Evolutionary conservation across 805 yeast genomes (phyloP).

Genomic region (Priceomyces haplophilus): DNA sequence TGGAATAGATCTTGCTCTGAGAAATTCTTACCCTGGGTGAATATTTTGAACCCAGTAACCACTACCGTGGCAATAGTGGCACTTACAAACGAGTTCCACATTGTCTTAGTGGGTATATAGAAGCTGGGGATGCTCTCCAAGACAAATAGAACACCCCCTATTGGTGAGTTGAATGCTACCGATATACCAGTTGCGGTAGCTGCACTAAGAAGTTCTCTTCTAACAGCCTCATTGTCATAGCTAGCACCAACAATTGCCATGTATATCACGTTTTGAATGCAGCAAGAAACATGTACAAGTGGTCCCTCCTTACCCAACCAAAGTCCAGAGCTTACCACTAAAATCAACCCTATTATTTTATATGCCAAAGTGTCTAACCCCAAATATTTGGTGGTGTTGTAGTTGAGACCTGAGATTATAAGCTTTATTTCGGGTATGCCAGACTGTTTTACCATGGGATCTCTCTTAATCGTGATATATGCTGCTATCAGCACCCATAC

Average conservation of each 20-base stretch:
- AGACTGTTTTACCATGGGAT: conserved; percentile 36
- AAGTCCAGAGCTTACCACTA: conserved; percentile 71
- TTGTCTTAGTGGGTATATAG: conserved; percentile 57
- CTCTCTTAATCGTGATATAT: conserved; percentile 23
- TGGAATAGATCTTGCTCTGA: conserved; percentile 52
- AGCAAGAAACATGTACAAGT: conserved; percentile 72
- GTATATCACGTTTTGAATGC: conserved; percentile 42
- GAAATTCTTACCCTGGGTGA: conserved; percentile 39
- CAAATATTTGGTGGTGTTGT: conserved; percentile 46
- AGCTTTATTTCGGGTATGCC: conserved; percentile 77
- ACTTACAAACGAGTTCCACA: conserved; percentile 84
- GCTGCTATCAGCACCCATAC: conserved; percentile 26
- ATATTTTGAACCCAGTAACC: conserved; percentile 39
- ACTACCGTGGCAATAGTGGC: conserved; percentile 71
- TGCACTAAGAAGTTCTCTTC: conserved; percentile 67
- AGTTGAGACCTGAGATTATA: conserved; percentile 62
- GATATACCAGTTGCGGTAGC: conserved; percentile 83
- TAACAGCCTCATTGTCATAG: conserved; percentile 53
- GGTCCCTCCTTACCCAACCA: conserved; percentile 91
- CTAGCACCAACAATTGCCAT: conserved; percentile 27
- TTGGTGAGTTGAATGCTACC: conserved; percentile 82
- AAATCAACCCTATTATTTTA: conserved; percentile 56
- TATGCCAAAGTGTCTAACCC: conserved; percentile 48
- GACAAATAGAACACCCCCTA: conserved; percentile 82
- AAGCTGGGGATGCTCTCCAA: conserved; percentile 66